Evolutionary conservation across 2,329 filamentous ascomycete genomes (phyloP).

Genomic region (Venturia aucupariae): DNA sequence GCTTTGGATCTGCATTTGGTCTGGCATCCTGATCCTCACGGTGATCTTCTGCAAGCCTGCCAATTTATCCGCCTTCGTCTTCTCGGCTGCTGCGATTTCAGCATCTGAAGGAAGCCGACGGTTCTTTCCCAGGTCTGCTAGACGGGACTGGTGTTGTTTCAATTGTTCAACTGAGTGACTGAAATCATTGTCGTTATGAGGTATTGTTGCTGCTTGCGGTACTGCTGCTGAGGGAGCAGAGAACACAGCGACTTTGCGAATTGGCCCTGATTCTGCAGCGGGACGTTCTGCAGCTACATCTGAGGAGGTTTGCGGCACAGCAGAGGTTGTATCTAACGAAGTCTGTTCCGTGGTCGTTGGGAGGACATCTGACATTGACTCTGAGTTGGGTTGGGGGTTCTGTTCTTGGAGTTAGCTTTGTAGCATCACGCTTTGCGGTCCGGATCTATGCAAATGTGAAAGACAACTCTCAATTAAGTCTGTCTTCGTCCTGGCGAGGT

Average conservation of each 20-base stretch:
- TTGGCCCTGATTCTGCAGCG: conserved; percentile 7
- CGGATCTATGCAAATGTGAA: neutral
- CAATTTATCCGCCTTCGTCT: conserved; percentile 56
- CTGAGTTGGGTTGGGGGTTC: neutral
- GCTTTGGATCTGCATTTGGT: conserved; percentile 69
- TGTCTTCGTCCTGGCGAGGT: neutral
- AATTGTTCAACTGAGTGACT: conserved; percentile 66
- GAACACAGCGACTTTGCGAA: conserved; percentile 49
- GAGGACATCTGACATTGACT: conserved; percentile 7
- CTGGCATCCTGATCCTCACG: conserved; percentile 78
- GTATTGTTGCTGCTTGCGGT: conserved; percentile 61
- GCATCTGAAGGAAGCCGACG: conserved; percentile 71
- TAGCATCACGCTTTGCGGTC: neutral
- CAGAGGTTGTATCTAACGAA: conserved; percentile 17
- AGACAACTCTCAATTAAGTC: neutral
- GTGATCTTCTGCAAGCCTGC: conserved; percentile 58
- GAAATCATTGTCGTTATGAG: conserved; percentile 65
- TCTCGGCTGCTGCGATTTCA: conserved; percentile 63
- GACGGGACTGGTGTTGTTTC: conserved; percentile 61
- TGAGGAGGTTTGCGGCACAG: conserved; percentile 21
- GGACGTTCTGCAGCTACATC: conserved; percentile 19
- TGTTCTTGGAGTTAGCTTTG: neutral
- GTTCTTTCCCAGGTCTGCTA: conserved; percentile 57
- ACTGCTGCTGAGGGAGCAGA: conserved; percentile 64
- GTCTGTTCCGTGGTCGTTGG: conserved; percentile 17